These are phyloP conservation scores for Penicillium atrosanguineum DNA, from an alignment of 495 filamentous ascomycete species.

Conservation along the genomic window DNA sequence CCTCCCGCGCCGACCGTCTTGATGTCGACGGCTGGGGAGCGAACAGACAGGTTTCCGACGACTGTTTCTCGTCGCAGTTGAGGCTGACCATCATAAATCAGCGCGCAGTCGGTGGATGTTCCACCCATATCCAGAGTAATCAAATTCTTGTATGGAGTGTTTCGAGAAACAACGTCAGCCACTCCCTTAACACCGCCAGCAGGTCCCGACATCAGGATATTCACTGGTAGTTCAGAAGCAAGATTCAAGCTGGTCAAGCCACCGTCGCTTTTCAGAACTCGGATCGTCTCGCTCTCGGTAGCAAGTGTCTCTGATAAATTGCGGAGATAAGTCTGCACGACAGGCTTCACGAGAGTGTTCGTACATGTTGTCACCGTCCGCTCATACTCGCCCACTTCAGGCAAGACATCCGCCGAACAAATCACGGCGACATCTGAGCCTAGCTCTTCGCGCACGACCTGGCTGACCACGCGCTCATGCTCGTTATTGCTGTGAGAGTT, in stretches of 20 bases:
- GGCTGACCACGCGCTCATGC: slow-evolving; percentile 40
- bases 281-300: slow-evolving; percentile 39
- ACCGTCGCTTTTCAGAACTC: slow-evolving; percentile 50
- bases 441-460: slow-evolving; percentile 35
- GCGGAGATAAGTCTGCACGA: slow-evolving; percentile 43
- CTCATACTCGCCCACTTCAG: slow-evolving; percentile 52
- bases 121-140: slow-evolving; percentile 54
- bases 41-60: slow-evolving; percentile 44
- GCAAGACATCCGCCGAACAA: slow-evolving; percentile 44
- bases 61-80: slow-evolving; percentile 47
- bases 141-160: slow-evolving; percentile 47
- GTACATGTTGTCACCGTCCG: slow-evolving; percentile 50
- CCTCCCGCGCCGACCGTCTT: slow-evolving; percentile 50
- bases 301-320: slow-evolving; percentile 37
- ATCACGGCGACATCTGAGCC: slow-evolving; percentile 38
- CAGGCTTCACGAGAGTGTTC: slow-evolving; percentile 50
- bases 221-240: slow-evolving; percentile 45
- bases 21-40: slow-evolving; percentile 48
- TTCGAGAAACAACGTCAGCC: slow-evolving; percentile 43
- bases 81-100: slow-evolving; percentile 46
- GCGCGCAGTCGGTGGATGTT: slow-evolving; percentile 48
- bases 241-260: slow-evolving; percentile 44
- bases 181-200: slow-evolving; percentile 49
- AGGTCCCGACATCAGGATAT: slow-evolving; percentile 49
- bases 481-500: slow-evolving; percentile 46